Base-by-base conservation (phyloP, 495 filamentous ascomycete genomes). In the Umbilicaria muhlenbergii region DNA sequence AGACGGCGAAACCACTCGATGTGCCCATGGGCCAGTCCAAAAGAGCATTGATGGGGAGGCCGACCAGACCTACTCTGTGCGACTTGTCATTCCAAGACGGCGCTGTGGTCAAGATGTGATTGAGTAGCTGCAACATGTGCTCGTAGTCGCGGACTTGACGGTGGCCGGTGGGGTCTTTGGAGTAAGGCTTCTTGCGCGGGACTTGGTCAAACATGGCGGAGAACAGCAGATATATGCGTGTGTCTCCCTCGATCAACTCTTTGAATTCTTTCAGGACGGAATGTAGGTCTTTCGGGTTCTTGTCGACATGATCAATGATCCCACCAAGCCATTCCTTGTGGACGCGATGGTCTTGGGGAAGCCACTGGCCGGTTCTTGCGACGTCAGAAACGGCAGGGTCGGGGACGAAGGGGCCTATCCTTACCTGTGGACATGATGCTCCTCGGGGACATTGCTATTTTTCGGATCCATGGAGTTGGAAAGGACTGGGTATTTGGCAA, bases 11-110 rank as follows among this genome's bases (percentile, higher is more conserved):
- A 0, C 81, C 81, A 39, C 68, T 74, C 0, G 71, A 66, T 0
- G 81, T 86, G 11, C 73, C 77, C 77, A 83, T 83, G 4, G 77
- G 76, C 65, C 80, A 84, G 53, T 83, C 78, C 12, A 86, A 70
- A 17, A 84, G 66, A 3, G 78, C 78, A 39, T 69, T 71, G 56
- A 84, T 73, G 3, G 81, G 81, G 1, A 81, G 61, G 0, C 81
- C 80, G 18, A 83, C 74, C 51, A 83, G 66, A 6, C 75, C 77
- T 0, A 75, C 70, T 0, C 69, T 61, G 36, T 67, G 55, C 2
- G 63, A 52, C 19, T 58, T 51, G 39, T 68, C 69, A 18, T 62
- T 75, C 75, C 74, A 82, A 41, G 73, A 64, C 1, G 81, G 80
- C 0, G 74, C 77, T 4, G 62, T 66, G 0, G 67, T 71, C 43